Conservation (phyloP, 768 basidiomycete species). For the Paxillus ammoniavirescens region DNA sequence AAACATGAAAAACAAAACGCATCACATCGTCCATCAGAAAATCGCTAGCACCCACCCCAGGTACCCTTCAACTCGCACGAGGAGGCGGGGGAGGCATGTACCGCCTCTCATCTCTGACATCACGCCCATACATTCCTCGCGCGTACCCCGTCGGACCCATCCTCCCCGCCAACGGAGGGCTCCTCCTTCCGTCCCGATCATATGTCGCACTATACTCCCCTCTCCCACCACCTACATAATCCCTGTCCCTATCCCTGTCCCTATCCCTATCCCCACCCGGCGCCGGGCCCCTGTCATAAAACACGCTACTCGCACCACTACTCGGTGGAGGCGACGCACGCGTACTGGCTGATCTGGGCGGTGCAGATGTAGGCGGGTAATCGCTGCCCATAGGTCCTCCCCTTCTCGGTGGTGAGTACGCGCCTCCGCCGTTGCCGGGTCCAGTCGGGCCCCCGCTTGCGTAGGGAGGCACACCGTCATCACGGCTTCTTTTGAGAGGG, state of each 20-base stretch:
- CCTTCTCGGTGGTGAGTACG: slow-evolving; percentile 34
- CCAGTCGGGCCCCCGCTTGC: neutral
- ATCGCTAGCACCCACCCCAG: no score
- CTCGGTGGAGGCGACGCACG: slow-evolving; percentile 29
- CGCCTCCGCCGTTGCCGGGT: slow-evolving; percentile 17
- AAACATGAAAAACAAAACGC: no score
- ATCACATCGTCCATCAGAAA: no score
- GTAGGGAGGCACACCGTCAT: slow-evolving; percentile 34
- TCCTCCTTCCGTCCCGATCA: slow-evolving; percentile 33
- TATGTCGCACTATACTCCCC: slow-evolving; percentile 33
- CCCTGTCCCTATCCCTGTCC: slow-evolving; percentile 32
- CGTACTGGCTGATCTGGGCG: slow-evolving; percentile 19
- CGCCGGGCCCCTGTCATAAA: slow-evolving; percentile 32
- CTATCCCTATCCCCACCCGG: slow-evolving; percentile 6
- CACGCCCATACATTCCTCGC: slow-evolving; percentile 13
- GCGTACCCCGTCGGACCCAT: slow-evolving; percentile 21
- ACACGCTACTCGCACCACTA: slow-evolving; percentile 21
- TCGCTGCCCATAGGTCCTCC: slow-evolving; percentile 10
- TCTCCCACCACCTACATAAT: slow-evolving; percentile 29
- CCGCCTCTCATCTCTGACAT: slow-evolving; percentile 36
- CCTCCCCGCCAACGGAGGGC: slow-evolving; percentile 24
- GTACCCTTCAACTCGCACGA: slow-evolving; percentile 9
- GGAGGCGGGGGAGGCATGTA: slow-evolving; percentile 32
- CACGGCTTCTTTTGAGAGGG: slow-evolving; percentile 44
- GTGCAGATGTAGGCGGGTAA: slow-evolving; percentile 20